Percentiles rank a stretch among this genome's conserved stretches.
These are phyloP conservation scores for Phialocephala sp. DNA, from an alignment of 2,329 filamentous ascomycete species.

Conservation along the genomic window DNA sequence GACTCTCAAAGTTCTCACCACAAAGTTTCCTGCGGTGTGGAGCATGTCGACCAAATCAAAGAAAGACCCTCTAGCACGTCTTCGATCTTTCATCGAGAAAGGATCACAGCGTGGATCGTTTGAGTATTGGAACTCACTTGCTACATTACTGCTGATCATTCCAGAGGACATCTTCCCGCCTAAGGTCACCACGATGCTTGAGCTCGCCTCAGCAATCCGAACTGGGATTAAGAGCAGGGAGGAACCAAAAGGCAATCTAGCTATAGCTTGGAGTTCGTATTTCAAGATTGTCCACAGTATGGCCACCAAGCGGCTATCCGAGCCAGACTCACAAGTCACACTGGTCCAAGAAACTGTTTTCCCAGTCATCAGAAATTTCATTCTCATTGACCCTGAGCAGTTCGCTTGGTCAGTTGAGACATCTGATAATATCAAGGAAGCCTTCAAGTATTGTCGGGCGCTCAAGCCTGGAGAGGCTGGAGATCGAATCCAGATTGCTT, in stretches of 20 bases:
- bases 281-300: slow-evolving; percentile 66
- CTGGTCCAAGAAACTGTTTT: slow-evolving; percentile 58
- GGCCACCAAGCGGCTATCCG: slow-evolving; percentile 50
- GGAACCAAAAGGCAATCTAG: slow-evolving; percentile 66
- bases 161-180: slow-evolving; percentile 61
- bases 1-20: slow-evolving; percentile 70
- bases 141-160: slow-evolving; percentile 61
- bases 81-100: slow-evolving; percentile 77
- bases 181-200: slow-evolving; percentile 58
- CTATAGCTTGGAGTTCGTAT: slow-evolving; percentile 77
- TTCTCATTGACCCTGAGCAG: neutral
- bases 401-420: neutral
- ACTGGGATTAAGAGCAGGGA: slow-evolving; percentile 75
- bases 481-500: neutral
- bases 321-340: slow-evolving; percentile 48
- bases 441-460: neutral
- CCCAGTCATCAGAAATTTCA: slow-evolving; percentile 52
- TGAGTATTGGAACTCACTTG: slow-evolving; percentile 75
- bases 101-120: slow-evolving; percentile 80
- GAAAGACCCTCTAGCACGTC: slow-evolving; percentile 57
- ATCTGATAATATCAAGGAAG: neutral
- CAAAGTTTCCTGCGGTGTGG: slow-evolving; percentile 73
- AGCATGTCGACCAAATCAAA: slow-evolving; percentile 61
- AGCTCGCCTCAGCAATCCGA: slow-evolving; percentile 71
- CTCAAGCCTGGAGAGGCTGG: neutral